A percentile compares a stretch with the other conserved stretches of the same genome.
These are phyloP conservation scores for Colletotrichum eremochloae DNA, from an alignment of 2,329 filamentous ascomycete genomes.

Conservation along the genomic window DNA sequence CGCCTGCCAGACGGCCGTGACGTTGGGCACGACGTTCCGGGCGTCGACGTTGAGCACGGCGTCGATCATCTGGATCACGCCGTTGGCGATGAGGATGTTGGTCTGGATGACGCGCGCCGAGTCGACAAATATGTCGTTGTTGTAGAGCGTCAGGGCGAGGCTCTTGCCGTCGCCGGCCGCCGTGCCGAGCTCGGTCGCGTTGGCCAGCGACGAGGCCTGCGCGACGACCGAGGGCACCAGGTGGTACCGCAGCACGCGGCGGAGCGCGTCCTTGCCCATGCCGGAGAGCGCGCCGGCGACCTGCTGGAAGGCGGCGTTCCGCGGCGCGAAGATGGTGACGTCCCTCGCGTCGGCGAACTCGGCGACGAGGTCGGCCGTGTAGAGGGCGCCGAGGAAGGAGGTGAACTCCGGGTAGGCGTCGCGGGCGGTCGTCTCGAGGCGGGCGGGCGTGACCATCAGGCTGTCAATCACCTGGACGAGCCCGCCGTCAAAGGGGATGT, in stretches of 20 bases:
- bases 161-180: slow-evolving; percentile 13
- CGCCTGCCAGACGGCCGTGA: slow-evolving; percentile 52
- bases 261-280: slow-evolving; percentile 28
- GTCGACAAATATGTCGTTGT: slow-evolving; percentile 64
- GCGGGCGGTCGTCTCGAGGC: slow-evolving; percentile 38
- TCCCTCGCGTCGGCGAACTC: slow-evolving; percentile 40
- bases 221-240: slow-evolving; percentile 31
- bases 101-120: slow-evolving; percentile 63
- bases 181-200: slow-evolving; percentile 26
- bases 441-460: slow-evolving; percentile 60
- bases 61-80: slow-evolving; percentile 71
- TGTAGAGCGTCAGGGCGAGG: slow-evolving; percentile 36
- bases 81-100: slow-evolving; percentile 69
- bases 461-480: slow-evolving; percentile 67
- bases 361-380: slow-evolving; percentile 34
- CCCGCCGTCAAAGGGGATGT: slow-evolving; percentile 63
- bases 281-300: slow-evolving; percentile 26
- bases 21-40: slow-evolving; percentile 49
- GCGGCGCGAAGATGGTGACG: slow-evolving; percentile 40
- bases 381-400: slow-evolving; percentile 41
- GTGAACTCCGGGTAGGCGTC: slow-evolving; percentile 41
- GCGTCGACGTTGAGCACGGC: slow-evolving; percentile 58
- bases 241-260: slow-evolving; percentile 40
- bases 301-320: slow-evolving; percentile 39
- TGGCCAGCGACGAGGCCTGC: slow-evolving; percentile 22